Evolutionary conservation across 2,329 filamentous ascomycete genomes (phyloP).

Genomic region (Cryphonectria radicalis): DNA sequence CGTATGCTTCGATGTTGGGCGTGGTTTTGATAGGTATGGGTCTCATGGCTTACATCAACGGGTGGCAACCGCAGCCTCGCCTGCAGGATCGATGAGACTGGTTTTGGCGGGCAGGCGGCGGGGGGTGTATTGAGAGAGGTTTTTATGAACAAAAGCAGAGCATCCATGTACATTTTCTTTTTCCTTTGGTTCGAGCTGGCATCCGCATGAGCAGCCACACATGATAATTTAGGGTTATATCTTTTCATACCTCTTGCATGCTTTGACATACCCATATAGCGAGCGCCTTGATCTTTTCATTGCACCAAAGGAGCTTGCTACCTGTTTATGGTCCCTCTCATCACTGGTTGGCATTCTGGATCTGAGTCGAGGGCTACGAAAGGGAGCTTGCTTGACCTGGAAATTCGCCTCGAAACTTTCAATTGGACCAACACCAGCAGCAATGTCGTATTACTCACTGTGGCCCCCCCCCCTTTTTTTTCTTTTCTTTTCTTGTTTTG

Average conservation of each 20-base stretch:
- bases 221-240: conserved; percentile 8
- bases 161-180: conserved; percentile 10
- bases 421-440: neutral
- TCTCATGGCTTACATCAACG: conserved; percentile 85
- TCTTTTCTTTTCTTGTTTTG: no score
- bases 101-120: neutral
- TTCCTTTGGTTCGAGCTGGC: conserved; percentile 9
- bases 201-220: conserved; percentile 10
- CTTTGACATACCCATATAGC: neutral
- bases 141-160: conserved; percentile 8
- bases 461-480: no score
- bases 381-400: no score
- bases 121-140: neutral
- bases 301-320: neutral
- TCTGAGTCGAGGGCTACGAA: neutral
- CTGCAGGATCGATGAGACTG: conserved; percentile 38
- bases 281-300: neutral
- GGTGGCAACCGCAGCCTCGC: conserved; percentile 65
- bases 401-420: neutral
- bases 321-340: neutral
- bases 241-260: neutral
- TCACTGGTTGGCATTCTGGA: neutral
- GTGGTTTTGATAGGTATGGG: conserved; percentile 82
- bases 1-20: conserved; percentile 81
- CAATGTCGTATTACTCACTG: neutral